These are phyloP conservation scores for Volvox reticuliferus DNA, from an alignment of 139 green algal species.

Conservation along the genomic window DNA sequence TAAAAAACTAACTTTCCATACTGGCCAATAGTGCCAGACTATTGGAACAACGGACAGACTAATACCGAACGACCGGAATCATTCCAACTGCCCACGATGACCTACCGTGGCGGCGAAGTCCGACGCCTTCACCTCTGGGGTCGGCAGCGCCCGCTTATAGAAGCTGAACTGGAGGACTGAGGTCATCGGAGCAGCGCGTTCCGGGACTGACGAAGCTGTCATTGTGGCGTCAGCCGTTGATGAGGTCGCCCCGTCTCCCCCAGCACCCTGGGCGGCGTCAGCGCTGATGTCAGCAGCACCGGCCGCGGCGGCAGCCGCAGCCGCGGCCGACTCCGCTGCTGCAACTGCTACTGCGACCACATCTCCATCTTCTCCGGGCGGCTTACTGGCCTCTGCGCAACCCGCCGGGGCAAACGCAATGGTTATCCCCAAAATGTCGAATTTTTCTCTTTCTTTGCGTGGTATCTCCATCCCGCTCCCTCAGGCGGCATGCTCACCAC, in stretches of 20 bases:
- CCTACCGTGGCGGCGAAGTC: constrained; percentile 1
- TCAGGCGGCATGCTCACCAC: too few relatives aligned
- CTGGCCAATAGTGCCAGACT: too few relatives aligned
- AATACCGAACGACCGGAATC: too few relatives aligned
- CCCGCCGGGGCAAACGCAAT: too few relatives aligned
- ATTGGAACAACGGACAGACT: too few relatives aligned
- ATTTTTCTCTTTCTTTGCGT: too few relatives aligned
- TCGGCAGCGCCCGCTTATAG: constrained; percentile 32
- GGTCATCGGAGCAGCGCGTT: neutral
- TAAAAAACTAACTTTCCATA: too few relatives aligned
- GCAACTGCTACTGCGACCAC: neutral
- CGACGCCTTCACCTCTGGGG: neutral
- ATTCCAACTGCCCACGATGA: too few relatives aligned
- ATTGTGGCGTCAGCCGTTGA: neutral
- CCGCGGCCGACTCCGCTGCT: neutral
- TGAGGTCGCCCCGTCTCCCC: too few relatives aligned
- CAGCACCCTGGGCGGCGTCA: neutral
- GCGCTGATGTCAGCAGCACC: neutral
- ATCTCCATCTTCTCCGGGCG: too few relatives aligned
- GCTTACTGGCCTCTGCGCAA: neutral
- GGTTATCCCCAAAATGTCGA: too few relatives aligned
- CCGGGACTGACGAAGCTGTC: neutral
- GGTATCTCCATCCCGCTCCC: too few relatives aligned
- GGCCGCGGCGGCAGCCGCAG: neutral
- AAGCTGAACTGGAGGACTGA: constrained; percentile 35